Evolutionary conservation across 2,329 filamentous ascomycete species (phyloP).

Genomic region (Penicillium sp.): DNA sequence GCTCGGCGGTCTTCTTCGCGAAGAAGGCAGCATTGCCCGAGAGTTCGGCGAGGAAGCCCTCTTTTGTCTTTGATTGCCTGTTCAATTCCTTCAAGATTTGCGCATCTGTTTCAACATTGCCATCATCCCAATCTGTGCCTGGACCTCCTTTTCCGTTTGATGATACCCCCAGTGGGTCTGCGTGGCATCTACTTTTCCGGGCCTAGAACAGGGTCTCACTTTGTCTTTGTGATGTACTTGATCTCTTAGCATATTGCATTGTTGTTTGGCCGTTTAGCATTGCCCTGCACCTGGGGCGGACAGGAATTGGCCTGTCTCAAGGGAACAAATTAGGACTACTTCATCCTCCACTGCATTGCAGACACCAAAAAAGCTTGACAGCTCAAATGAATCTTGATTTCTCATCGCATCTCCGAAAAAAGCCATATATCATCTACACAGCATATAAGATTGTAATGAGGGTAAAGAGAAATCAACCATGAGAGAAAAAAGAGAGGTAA

Average conservation of each 20-base stretch:
- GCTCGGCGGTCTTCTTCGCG: constrained; percentile 72
- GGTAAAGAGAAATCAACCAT: neutral
- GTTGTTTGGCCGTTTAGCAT: constrained; percentile 7
- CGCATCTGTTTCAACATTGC: neutral
- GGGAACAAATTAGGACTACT: constrained; percentile 1
- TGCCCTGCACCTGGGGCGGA: neutral
- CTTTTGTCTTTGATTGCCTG: constrained; percentile 62
- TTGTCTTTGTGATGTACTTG: constrained; percentile 6
- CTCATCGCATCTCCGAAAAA: neutral
- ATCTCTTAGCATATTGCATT: constrained; percentile 6
- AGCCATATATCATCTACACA: neutral
- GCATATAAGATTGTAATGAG: neutral
- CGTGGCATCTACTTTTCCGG: neutral
- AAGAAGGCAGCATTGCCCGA: constrained; percentile 70
- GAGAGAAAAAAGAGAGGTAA: no score
- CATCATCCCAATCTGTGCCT: neutral
- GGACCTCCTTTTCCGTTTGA: constrained; percentile 2
- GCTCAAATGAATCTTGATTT: constrained; percentile 1
- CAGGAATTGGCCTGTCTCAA: neutral
- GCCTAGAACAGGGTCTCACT: constrained; percentile 1
- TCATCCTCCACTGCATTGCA: constrained; percentile 9
- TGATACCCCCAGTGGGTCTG: constrained; percentile 15
- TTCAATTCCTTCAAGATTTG: neutral
- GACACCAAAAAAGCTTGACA: constrained; percentile 4
- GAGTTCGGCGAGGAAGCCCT: constrained; percentile 80